These are phyloP conservation scores for Spizellomyces punctatus DNA, from an alignment of 192 early-diverging fungal genomes.

Conservation along the genomic window DNA sequence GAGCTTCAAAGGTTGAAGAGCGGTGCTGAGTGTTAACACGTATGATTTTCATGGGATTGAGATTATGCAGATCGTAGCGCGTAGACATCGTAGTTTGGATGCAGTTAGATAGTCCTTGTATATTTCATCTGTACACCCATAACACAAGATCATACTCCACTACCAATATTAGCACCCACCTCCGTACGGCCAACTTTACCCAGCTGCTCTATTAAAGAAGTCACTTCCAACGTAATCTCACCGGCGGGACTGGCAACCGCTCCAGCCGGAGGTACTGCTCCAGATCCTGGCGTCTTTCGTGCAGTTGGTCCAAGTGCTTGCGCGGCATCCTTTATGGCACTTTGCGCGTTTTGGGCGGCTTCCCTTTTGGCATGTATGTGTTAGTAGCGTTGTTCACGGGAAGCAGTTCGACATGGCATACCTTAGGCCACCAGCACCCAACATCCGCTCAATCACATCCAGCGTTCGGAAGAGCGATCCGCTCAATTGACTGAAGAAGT, in stretches of 20 bases:
- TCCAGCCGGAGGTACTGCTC: background rate
- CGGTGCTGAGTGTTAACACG: no score
- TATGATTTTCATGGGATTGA: no score
- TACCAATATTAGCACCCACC: background rate
- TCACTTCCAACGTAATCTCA: constrained; percentile 34
- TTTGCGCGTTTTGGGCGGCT: constrained; percentile 15
- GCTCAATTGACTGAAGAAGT: constrained; percentile 19
- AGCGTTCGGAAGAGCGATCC: constrained; percentile 42
- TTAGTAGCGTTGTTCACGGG: background rate
- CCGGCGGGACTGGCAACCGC: constrained; percentile 12
- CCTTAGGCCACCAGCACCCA: constrained; percentile 40
- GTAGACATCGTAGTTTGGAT: no score
- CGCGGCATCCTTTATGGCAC: constrained; percentile 26
- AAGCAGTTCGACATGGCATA: background rate
- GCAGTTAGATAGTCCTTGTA: no score
- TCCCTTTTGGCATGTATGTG: constrained; percentile 3
- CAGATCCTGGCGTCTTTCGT: background rate
- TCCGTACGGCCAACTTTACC: constrained; percentile 26
- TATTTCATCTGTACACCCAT: no score
- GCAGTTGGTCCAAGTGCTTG: background rate
- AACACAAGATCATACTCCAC: no score
- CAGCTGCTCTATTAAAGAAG: constrained; percentile 27
- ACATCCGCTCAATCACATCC: constrained; percentile 40
- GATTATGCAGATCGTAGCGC: no score
- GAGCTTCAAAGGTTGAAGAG: no score